These are phyloP conservation scores for Boletus rubescentipes DNA, from an alignment of 768 basidiomycete species.

Conservation along the genomic window DNA sequence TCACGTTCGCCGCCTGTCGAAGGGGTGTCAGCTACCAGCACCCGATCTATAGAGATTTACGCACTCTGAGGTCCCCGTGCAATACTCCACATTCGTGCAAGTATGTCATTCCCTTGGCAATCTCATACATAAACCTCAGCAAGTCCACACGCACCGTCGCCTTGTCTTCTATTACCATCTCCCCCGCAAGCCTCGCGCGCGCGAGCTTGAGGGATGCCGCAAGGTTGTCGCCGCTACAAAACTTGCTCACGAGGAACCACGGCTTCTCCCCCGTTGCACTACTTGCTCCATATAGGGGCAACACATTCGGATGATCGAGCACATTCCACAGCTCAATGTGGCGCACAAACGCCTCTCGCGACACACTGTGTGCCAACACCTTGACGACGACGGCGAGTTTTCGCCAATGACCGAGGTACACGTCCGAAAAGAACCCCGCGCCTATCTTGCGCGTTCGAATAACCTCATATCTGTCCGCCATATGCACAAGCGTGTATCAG, in stretches of 20 bases:
- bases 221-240: slow-evolving; percentile 63
- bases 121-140: slow-evolving; percentile 65
- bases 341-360: slow-evolving; percentile 61
- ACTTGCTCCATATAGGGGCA: slow-evolving; percentile 76
- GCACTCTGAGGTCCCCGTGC: slow-evolving; percentile 81
- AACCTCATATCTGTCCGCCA: slow-evolving; percentile 60
- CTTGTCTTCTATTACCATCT: not conserved
- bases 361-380: slow-evolving; percentile 60
- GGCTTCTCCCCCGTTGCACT: slow-evolving; percentile 67
- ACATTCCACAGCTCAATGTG: slow-evolving; percentile 73
- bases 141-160: slow-evolving; percentile 33
- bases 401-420: slow-evolving; percentile 76
- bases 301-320: slow-evolving; percentile 66
- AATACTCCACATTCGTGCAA: slow-evolving; percentile 65
- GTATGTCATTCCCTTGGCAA: slow-evolving; percentile 81
- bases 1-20: slow-evolving; percentile 67
- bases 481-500: not conserved
- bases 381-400: slow-evolving; percentile 69
- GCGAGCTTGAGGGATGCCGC: slow-evolving; percentile 52
- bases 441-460: slow-evolving; percentile 69
- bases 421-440: slow-evolving; percentile 72
- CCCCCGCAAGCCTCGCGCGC: slow-evolving; percentile 12
- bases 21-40: not conserved
- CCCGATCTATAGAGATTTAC: slow-evolving; percentile 10
- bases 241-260: slow-evolving; percentile 80